Conservation (phyloP, 1,284 basidiomycete genomes). For the Malassezia obtusa region DNA sequence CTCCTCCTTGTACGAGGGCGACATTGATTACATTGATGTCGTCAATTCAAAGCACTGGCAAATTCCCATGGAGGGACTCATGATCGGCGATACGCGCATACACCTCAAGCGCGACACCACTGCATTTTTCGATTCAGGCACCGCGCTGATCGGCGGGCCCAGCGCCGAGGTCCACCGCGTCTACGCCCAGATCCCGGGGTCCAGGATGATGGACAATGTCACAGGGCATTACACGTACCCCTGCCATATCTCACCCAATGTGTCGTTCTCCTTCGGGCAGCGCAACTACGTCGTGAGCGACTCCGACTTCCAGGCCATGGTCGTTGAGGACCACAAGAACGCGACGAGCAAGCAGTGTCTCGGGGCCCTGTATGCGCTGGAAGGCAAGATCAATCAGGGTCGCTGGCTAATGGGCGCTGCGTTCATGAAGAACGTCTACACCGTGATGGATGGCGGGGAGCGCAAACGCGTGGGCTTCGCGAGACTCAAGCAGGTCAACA, state of each 20-base stretch:
- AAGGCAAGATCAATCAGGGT: slow-evolving; percentile 1
- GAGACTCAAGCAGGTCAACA: slow-evolving; percentile 8
- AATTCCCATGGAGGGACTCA: slow-evolving; percentile 25
- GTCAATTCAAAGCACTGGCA: slow-evolving; percentile 30
- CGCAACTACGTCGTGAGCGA: slow-evolving; percentile 26
- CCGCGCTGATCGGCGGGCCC: slow-evolving; percentile 40
- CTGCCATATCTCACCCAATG: slow-evolving; percentile 21
- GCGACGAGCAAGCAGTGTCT: slow-evolving; percentile 26
- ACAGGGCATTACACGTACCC: slow-evolving; percentile 39
- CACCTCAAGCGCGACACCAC: slow-evolving; percentile 17
- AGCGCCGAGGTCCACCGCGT: slow-evolving; percentile 22
- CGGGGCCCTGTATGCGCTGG: slow-evolving; percentile 28
- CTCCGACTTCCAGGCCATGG: slow-evolving; percentile 19
- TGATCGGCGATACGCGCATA: slow-evolving; percentile 13
- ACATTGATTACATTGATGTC: slow-evolving; percentile 25
- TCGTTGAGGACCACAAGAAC: neutral
- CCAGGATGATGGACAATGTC: slow-evolving; percentile 12
- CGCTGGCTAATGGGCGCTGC: slow-evolving; percentile 42
- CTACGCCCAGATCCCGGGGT: slow-evolving; percentile 30
- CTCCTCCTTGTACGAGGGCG: slow-evolving; percentile 24
- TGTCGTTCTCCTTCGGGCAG: slow-evolving; percentile 30
- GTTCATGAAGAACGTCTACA: slow-evolving; percentile 41
- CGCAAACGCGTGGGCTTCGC: slow-evolving; percentile 28
- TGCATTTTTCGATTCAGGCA: slow-evolving; percentile 43
- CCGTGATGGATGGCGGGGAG: slow-evolving; percentile 21